Base-by-base conservation (phyloP, 225 moss, liverwort and hornwort genomes). In the Thuidium tamariscinum region DNA sequence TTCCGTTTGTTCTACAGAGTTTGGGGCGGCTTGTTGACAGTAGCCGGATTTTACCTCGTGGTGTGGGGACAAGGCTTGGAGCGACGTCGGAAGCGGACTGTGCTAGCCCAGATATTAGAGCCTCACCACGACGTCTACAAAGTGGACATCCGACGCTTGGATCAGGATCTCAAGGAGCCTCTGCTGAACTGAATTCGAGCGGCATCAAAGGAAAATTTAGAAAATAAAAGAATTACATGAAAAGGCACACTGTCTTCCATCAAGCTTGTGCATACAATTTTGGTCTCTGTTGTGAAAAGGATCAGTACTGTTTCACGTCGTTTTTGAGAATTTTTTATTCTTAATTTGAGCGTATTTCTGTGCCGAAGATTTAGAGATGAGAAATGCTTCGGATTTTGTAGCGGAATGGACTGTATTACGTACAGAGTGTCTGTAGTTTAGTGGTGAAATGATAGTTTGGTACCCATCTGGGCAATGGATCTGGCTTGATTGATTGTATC, bases 31-130 rank as follows among this genome's bases (percentile, higher is more conserved):
- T 4, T 88, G 75, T 89, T 93, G 59, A 93, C 93, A 12, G 89
- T 93, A 6, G 92, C 90, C 41, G 93, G 93, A 18, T 93, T 93
- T 41, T 93, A 93, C 84, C 84, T 93, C 13, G 93, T 93, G 80
- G 92, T 93, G 26, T 93, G 90, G 82, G 93, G 93, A 9, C 93
- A 93, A 93, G 93, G 92, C 27, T n/a, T 92, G 22, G 93, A 93
- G 80, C 84, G 92, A 37, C 89, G 90, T 4, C 90, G 90, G 52
- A 93, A 93, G 86, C 89, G 92, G 4, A 32, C 27, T 68, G 39
- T 84, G 80, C 15, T 86, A 9, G 82, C 86, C 0, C 61, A 19
- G 19, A 89, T 87, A 7, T 20, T 90, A 59, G 87, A 90, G 70
- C 85, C 87, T 49, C 87, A 88, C 34, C 85, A 90, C 37, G 90